Evolutionary conservation across 768 basidiomycete species (phyloP), one percentile per base, ranked within the genome.

Genomic region (Kondoa subrosea): DNA sequence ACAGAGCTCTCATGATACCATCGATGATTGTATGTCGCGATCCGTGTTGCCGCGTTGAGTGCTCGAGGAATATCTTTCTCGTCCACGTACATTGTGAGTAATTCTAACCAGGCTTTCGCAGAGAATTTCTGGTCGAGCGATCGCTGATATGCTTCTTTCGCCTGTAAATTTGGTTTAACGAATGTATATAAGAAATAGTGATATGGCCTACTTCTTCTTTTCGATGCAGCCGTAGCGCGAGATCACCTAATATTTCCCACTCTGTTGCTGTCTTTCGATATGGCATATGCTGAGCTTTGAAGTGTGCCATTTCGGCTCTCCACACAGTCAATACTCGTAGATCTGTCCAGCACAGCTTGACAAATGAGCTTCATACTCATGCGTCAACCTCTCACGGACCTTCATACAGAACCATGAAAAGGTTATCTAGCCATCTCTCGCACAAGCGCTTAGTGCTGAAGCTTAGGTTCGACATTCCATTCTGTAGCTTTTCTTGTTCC

Each of bases 251-350:
- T 59, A 97, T 93, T 79, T 97, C 95, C 93, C 95, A 99, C 77
- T 99, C 95, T 25, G 89, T 78, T 0, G 89, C 91, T 0, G 93
- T 96, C 80, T 97, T 97, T 69, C 91, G 85, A 76, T 99, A 99
- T 0, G 92, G 91, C 67, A 97, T 88, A 71, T 95, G 92, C 76
- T 97, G 93, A 1, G 91, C 92, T 76, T 95, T 97, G 83, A 95
- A 99, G 76, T 99, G 95, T 0, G 92, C 91, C 14, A 96, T 88
- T 75, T 97, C 95, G 1, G 95, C 93, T 27, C 95, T 84, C 84
- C 93, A 99, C 74, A 99, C 97, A 0, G 95, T 99, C 87, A 93
- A 97, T 2, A 99, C 88, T 17, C 95, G 85, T 50, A 99, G 81
- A 76, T 99, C 95, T 89, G 92, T 70, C 4, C 56, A 1, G 31